Conservation (phyloP, 164 flowering plant genomes). For the Litsea cubeba region DNA sequence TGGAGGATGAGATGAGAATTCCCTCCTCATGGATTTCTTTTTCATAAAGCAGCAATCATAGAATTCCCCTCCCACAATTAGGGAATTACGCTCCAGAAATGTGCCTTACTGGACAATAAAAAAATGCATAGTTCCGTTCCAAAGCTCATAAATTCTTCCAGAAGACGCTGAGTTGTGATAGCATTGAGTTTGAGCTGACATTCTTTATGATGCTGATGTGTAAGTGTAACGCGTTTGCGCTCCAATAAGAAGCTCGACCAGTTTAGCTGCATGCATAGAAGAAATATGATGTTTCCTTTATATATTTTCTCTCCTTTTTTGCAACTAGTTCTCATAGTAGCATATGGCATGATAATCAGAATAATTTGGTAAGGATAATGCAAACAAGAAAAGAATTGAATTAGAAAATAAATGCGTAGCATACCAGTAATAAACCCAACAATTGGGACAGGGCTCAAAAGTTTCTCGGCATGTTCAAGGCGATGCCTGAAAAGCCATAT, state of each 20-base stretch:
- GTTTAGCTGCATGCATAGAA: conserved; percentile 56
- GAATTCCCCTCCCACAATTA: not conserved
- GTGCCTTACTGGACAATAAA: not conserved
- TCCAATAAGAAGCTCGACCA: conserved; percentile 79
- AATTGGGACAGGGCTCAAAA: conserved; percentile 70
- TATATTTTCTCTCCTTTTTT: not conserved
- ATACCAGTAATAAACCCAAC: conserved; percentile 80
- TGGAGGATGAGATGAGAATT: not conserved
- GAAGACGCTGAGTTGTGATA: not conserved
- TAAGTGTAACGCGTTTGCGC: conserved; percentile 93
- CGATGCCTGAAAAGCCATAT: conserved; percentile 48
- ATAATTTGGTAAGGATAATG: not conserved
- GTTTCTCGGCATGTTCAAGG: conserved; percentile 57
- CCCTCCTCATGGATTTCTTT: not conserved
- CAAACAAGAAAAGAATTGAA: not conserved
- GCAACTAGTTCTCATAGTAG: not conserved
- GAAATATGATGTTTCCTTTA: not conserved
- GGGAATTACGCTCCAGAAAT: not conserved
- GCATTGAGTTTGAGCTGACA: not conserved
- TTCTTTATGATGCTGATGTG: conserved; percentile 79
- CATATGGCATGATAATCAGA: not conserved
- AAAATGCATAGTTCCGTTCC: not conserved
- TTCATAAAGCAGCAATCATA: not conserved
- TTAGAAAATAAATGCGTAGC: not conserved
- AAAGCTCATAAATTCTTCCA: not conserved